phyloP scores from a whole-genome alignment of 768 basidiomycete genomes.

The Russula vinacea region DNA sequence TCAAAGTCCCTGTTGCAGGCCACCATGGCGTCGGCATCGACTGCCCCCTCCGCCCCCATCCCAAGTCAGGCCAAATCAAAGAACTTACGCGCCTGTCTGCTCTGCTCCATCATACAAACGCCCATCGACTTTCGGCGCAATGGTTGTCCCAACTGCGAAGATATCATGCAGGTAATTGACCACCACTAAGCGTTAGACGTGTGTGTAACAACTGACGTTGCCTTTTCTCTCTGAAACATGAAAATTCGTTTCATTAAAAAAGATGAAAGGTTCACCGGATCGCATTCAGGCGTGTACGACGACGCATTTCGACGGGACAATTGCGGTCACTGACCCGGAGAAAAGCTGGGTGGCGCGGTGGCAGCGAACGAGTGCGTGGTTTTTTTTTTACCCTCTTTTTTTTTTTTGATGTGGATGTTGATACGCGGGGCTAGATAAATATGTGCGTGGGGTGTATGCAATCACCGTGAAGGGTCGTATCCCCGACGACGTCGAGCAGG shows the following conservation, averaged over 20 bases:
- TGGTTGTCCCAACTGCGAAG: slow-evolving; percentile 98
- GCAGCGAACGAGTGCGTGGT: slow-evolving; percentile 82
- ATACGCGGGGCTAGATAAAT: slow-evolving; percentile 63
- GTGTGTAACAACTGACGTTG: background rate
- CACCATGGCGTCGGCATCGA: slow-evolving; percentile 20
- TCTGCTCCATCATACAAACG: slow-evolving; percentile 88
- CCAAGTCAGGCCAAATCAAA: slow-evolving; percentile 63
- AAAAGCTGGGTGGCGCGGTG: slow-evolving; percentile 94
- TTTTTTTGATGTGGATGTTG: background rate
- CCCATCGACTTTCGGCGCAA: slow-evolving; percentile 76
- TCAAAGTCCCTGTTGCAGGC: background rate
- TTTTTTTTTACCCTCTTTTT: background rate
- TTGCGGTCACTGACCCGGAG: slow-evolving; percentile 81
- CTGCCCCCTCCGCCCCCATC: slow-evolving; percentile 39
- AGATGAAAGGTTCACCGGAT: slow-evolving; percentile 90
- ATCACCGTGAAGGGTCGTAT: slow-evolving; percentile 82
- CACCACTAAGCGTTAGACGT: background rate
- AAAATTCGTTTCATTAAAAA: background rate
- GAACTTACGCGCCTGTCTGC: slow-evolving; percentile 82
- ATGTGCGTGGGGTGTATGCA: slow-evolving; percentile 89
- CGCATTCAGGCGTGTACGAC: slow-evolving; percentile 85
- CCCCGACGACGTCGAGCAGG: slow-evolving; percentile 80
- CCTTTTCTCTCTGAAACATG: background rate
- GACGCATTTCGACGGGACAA: slow-evolving; percentile 87
- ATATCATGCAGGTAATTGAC: slow-evolving; percentile 76